Conservation (phyloP, 1,284 basidiomycete species). For the Sanghuangporus baumii region DNA sequence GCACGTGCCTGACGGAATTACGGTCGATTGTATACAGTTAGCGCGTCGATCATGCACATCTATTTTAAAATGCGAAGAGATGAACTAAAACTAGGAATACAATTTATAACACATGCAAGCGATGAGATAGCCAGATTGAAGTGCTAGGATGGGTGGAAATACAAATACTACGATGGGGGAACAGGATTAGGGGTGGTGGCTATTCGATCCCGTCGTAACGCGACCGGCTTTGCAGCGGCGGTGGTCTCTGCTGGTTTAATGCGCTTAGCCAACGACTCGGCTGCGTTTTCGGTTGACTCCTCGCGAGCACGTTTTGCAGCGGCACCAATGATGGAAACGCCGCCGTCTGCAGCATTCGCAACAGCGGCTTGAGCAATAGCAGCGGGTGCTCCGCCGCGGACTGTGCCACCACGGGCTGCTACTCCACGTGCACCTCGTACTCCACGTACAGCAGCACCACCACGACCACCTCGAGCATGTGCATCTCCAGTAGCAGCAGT, state of each 20-base stretch:
- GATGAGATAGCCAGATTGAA: background rate
- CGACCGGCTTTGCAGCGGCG: constrained; percentile 26
- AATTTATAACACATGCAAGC: constrained; percentile 12
- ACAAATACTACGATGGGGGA: constrained; percentile 10
- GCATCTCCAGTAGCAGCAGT: constrained; percentile 7
- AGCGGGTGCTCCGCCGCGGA: constrained; percentile 30
- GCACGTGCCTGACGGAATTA: background rate
- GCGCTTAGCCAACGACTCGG: constrained; percentile 60
- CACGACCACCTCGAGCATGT: constrained; percentile 6
- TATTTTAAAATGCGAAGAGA: background rate
- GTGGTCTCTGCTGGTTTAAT: constrained; percentile 46
- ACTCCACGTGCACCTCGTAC: constrained; percentile 14
- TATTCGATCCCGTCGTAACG: constrained; percentile 27
- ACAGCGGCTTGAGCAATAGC: constrained; percentile 28
- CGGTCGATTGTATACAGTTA: background rate
- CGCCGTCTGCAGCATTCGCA: constrained; percentile 23
- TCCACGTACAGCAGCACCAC: background rate
- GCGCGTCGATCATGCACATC: background rate
- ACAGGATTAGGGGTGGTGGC: constrained; percentile 12
- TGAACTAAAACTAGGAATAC: constrained; percentile 4
- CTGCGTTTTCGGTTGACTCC: constrained; percentile 33
- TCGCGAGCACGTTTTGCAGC: constrained; percentile 64
- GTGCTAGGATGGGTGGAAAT: background rate
- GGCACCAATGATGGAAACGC: constrained; percentile 61
- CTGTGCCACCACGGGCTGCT: constrained; percentile 28